A percentile compares a stretch with the other conserved stretches of the same genome.
Conservation (phyloP, 179 eudicot genomes). For the Carnegiea gigantea region DNA sequence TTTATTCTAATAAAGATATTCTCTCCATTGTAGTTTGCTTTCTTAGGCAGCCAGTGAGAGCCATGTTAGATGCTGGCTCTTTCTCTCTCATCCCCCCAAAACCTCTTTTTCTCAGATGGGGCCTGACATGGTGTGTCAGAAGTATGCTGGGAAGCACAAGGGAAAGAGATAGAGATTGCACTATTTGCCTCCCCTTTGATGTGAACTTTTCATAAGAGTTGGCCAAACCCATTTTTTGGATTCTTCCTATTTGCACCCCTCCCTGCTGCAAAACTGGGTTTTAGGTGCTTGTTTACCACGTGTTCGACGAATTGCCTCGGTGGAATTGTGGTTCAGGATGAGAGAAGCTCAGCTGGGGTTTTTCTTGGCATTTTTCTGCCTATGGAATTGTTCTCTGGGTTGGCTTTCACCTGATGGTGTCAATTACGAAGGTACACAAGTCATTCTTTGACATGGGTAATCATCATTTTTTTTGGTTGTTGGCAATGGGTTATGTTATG, state of each 20-base stretch:
- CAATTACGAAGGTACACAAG: constrained; percentile 65
- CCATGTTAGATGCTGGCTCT: constrained; percentile 42
- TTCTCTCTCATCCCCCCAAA: constrained; percentile 34
- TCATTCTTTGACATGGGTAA: not conserved
- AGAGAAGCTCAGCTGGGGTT: constrained; percentile 30
- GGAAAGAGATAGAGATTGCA: constrained; percentile 2
- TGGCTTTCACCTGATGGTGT: constrained; percentile 76
- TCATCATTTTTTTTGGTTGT: not conserved
- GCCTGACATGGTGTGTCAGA: constrained; percentile 43
- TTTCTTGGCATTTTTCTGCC: constrained; percentile 35
- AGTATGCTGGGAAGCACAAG: constrained; percentile 32
- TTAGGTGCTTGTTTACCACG: constrained; percentile 10
- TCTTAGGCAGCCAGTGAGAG: constrained; percentile 45
- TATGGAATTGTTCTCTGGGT: constrained; percentile 44
- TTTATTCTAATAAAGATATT: constrained; percentile 18
- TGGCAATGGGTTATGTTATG: not conserved
- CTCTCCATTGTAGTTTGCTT: constrained; percentile 28
- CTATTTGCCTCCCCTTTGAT: constrained; percentile 26
- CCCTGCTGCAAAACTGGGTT: constrained; percentile 11
- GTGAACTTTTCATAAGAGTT: constrained; percentile 20
- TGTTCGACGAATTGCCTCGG: constrained; percentile 31
- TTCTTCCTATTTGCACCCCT: constrained; percentile 17
- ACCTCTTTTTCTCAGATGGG: constrained; percentile 25
- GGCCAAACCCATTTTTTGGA: constrained; percentile 28
- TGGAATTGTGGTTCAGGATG: constrained; percentile 32